These are phyloP conservation scores for Penicillium griseofulvum DNA, from an alignment of 2,329 filamentous ascomycete species.

Conservation along the genomic window DNA sequence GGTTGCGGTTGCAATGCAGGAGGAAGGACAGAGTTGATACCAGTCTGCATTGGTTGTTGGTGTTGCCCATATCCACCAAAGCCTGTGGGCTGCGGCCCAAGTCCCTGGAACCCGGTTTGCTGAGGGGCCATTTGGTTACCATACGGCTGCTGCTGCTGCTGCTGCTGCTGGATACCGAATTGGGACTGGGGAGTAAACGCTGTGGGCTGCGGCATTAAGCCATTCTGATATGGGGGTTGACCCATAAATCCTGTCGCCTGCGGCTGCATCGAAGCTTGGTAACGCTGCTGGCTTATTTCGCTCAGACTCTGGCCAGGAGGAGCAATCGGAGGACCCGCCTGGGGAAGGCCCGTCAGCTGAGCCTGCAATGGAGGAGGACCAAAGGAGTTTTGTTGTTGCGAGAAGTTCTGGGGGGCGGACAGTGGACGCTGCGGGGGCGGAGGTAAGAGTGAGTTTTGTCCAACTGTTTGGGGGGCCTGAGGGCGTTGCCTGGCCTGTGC, in stretches of 20 bases:
- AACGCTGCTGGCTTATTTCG: slow-evolving; percentile 65
- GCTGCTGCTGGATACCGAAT: slow-evolving; percentile 50
- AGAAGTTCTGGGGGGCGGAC: slow-evolving; percentile 78
- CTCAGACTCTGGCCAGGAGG: slow-evolving; percentile 73
- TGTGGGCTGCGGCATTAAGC: slow-evolving; percentile 48
- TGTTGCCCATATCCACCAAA: slow-evolving; percentile 49
- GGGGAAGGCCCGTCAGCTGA: slow-evolving; percentile 74
- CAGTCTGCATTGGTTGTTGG: slow-evolving; percentile 51
- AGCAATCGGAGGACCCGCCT: slow-evolving; percentile 58
- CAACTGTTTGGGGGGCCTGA: slow-evolving; percentile 62
- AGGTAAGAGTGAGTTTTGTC: slow-evolving; percentile 64
- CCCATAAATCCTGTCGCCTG: slow-evolving; percentile 64
- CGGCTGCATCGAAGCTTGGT: slow-evolving; percentile 59
- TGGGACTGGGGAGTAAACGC: slow-evolving; percentile 47
- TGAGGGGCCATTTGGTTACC: slow-evolving; percentile 30
- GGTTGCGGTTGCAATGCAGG: slow-evolving; percentile 52
- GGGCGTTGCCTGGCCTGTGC: slow-evolving; percentile 64
- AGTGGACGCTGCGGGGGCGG: slow-evolving; percentile 78
- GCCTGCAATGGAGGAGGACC: slow-evolving; percentile 72
- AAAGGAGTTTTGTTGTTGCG: slow-evolving; percentile 70
- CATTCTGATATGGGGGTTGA: slow-evolving; percentile 40
- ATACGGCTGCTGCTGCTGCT: slow-evolving; percentile 44
- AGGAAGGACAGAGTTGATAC: slow-evolving; percentile 54
- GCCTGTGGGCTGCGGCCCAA: slow-evolving; percentile 56
- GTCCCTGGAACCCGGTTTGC: slow-evolving; percentile 42